These are phyloP conservation scores for Suillus bovinus DNA, from an alignment of 768 basidiomycete species.

Conservation along the genomic window DNA sequence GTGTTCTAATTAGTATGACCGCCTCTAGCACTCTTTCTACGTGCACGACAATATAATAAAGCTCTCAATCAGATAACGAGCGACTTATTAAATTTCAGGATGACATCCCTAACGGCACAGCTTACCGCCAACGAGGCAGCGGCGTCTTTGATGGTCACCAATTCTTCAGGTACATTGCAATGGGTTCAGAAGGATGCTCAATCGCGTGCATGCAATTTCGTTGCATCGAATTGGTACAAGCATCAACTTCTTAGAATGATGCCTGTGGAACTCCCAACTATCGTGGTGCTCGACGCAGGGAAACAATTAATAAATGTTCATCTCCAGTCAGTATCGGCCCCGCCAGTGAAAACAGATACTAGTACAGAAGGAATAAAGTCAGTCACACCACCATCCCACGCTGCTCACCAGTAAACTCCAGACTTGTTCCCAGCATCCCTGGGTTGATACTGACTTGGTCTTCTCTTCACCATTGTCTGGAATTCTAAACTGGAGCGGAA, in stretches of 20 bases:
- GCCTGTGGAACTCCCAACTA: conserved; percentile 38
- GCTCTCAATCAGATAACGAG: conserved; percentile 82
- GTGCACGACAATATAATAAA: conserved; percentile 65
- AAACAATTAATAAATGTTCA: background rate
- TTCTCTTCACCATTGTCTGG: background rate
- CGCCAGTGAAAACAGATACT: background rate
- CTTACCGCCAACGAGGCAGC: conserved; percentile 49
- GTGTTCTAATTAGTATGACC: no score
- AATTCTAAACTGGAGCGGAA: background rate
- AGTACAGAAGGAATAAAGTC: background rate
- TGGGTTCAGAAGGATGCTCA: background rate
- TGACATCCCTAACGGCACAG: conserved; percentile 59
- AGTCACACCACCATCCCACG: background rate
- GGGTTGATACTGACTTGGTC: background rate
- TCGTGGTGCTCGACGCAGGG: background rate
- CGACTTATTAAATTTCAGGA: conserved; percentile 87
- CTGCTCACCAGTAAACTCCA: background rate
- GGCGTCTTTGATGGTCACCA: conserved; percentile 50
- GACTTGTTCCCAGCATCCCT: background rate
- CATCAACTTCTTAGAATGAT: conserved; percentile 82
- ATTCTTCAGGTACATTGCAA: conserved; percentile 70
- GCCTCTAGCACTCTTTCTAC: no score
- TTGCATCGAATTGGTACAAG: conserved; percentile 72
- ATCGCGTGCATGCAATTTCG: conserved; percentile 56
- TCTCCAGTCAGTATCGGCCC: background rate